Evolutionary conservation across 805 yeast species (phyloP).

Genomic region (Lipomyces sp.): DNA sequence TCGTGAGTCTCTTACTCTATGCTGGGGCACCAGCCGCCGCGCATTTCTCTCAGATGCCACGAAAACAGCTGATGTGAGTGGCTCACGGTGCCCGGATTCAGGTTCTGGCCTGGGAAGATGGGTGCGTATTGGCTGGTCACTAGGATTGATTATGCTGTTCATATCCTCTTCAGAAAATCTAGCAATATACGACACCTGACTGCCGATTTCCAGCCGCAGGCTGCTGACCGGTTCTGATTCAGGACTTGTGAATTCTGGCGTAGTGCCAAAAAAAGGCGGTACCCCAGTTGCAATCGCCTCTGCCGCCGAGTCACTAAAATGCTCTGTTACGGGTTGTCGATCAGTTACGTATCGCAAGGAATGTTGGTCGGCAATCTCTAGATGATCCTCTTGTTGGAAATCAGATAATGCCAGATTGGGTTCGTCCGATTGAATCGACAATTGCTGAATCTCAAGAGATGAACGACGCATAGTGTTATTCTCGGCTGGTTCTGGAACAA

Average conservation of each 20-base stretch:
- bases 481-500: not conserved
- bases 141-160: conserved; percentile 5
- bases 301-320: not conserved
- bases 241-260: not conserved
- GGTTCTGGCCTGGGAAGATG: not conserved
- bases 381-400: not conserved
- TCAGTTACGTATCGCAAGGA: not conserved
- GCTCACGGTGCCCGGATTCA: not conserved
- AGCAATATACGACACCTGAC: conserved; percentile 1
- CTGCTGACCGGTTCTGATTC: not conserved
- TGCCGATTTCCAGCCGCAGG: not conserved
- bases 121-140: not conserved
- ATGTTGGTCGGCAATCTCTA: not conserved
- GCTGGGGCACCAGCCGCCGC: not conserved
- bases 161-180: conserved; percentile 4
- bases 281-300: not conserved
- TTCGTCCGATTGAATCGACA: not conserved
- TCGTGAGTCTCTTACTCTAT: not conserved
- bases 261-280: not conserved
- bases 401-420: not conserved
- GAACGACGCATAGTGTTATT: not conserved
- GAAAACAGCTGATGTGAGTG: not conserved
- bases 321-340: not conserved
- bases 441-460: not conserved
- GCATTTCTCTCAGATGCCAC: not conserved